These are phyloP conservation scores for Leishmania lainsoni DNA, from an alignment of 208 protist genomes.

Conservation along the genomic window DNA sequence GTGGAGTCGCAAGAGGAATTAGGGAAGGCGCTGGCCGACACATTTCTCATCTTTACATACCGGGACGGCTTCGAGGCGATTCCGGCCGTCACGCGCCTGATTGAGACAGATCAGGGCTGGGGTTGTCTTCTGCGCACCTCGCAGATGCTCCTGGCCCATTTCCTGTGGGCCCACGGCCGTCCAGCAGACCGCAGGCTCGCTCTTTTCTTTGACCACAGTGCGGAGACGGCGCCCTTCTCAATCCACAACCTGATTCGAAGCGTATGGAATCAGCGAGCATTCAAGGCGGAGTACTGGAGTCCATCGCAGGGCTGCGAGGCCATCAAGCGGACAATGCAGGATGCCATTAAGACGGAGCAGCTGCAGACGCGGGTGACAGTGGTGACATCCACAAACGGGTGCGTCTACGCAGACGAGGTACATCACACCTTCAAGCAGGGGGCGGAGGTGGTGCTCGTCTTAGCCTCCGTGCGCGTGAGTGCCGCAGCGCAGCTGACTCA, in stretches of 20 bases:
- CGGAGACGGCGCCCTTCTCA: conserved; percentile 54
- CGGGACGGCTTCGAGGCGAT: conserved; percentile 64
- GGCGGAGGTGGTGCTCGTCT: conserved; percentile 55
- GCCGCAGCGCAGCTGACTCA: conserved; percentile 43
- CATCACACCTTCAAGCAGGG: conserved; percentile 30
- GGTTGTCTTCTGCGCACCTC: conserved; percentile 76
- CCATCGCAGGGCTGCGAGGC: conserved; percentile 79
- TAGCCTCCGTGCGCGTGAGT: conserved; percentile 60
- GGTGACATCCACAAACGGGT: conserved; percentile 45
- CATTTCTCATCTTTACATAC: conserved; percentile 78
- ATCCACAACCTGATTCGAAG: conserved; percentile 66
- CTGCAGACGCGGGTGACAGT: conserved; percentile 51
- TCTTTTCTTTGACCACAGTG: conserved; percentile 53
- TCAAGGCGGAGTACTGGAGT: conserved; percentile 73
- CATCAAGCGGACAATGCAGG: conserved; percentile 48
- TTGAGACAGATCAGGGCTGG: conserved; percentile 76
- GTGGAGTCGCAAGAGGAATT: conserved; percentile 49
- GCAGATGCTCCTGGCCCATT: conserved; percentile 87
- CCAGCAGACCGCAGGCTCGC: conserved; percentile 39
- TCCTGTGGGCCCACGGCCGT: conserved; percentile 41
- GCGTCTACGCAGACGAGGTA: conserved; percentile 54
- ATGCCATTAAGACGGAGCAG: conserved; percentile 31
- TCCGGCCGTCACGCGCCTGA: conserved; percentile 19
- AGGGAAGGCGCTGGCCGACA: conserved; percentile 27
- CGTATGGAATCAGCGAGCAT: conserved; percentile 36